phyloP scores from a whole-genome alignment of 1,284 basidiomycete genomes.

The Trametes hirsuta region DNA sequence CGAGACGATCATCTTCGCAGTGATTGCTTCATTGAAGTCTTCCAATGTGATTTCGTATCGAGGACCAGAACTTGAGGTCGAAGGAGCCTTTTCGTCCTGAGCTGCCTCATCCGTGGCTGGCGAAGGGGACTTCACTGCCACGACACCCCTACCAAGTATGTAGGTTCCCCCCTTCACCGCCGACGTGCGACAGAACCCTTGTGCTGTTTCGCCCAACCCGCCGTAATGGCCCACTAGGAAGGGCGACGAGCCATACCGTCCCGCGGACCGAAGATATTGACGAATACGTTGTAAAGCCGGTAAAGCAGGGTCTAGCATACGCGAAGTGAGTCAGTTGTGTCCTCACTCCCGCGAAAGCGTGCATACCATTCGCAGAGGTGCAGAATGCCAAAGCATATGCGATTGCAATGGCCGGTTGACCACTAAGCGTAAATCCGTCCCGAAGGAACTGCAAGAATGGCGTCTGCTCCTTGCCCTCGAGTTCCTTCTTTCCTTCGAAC shows the following conservation, averaged over 20 bases:
- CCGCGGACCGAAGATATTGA: slow-evolving; percentile 77
- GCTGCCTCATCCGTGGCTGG: slow-evolving; percentile 24
- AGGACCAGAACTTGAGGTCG: background rate
- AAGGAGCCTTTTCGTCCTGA: slow-evolving; percentile 4
- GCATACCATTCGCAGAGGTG: slow-evolving; percentile 50
- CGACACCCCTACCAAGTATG: slow-evolving; percentile 71
- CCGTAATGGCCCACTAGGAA: slow-evolving; percentile 96
- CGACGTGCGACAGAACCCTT: slow-evolving; percentile 89
- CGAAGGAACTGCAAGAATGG: slow-evolving; percentile 67
- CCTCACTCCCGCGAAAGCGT: background rate
- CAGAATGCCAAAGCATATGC: slow-evolving; percentile 78
- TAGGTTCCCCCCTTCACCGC: slow-evolving; percentile 88
- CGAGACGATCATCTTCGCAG: slow-evolving; percentile 48
- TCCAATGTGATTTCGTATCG: slow-evolving; percentile 57
- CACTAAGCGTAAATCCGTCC: slow-evolving; percentile 63
- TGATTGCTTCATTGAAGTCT: slow-evolving; percentile 59
- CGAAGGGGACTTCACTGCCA: slow-evolving; percentile 35
- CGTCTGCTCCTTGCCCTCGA: slow-evolving; percentile 57
- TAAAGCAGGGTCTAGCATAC: slow-evolving; percentile 60
- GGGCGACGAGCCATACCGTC: slow-evolving; percentile 88
- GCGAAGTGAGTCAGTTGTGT: background rate
- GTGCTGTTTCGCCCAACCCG: slow-evolving; percentile 88
- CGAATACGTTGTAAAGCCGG: slow-evolving; percentile 70
- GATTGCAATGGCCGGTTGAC: slow-evolving; percentile 61
- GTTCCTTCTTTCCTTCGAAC: slow-evolving; percentile 66